Evolutionary conservation across 2,329 filamentous ascomycete genomes (phyloP), one percentile per base, ranked within the genome.

Genomic region (Cephalotrichum gorgonifer): DNA sequence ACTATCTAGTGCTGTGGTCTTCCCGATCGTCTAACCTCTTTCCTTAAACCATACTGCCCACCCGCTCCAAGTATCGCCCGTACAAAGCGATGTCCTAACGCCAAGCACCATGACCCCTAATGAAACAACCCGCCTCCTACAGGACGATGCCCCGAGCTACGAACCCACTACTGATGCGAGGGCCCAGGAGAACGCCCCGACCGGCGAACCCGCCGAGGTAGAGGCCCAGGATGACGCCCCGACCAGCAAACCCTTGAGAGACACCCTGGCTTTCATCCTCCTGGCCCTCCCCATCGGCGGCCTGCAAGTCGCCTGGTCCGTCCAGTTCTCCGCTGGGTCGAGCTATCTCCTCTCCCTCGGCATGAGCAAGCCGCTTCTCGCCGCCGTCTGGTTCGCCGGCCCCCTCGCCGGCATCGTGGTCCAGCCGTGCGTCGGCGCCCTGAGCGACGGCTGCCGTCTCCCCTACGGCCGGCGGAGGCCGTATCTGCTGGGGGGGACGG

Each of bases 281-380:
- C 70, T 97, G 64, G 95, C 91, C 6, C 73, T 96, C 53, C 83
- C 86, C 61, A 86, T 95, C 56, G 88, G 88, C 52, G 91, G 88
- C 23, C 72, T 97, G 53, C 91, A 97, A 68, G 86, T 97, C 56
- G 89, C 91, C 26, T 97, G 91, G 91, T 90, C 90, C 1, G 89
- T 95, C 39, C 91, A 97, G 65, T 74, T 95, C 39, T 95, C 89
- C 48, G 91, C 95, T 70, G 90, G 90, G 57, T 95, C 91, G 48
- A 86, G 87, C 6, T 93, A 86, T 60, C 70, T 93, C 38, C 70
- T 91, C 38, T 89, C 86, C 1, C 76, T 93, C 27, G 87, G 87
- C 11, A 75, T 93, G 65, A 88, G 82, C 74, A 90, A 91, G 69
- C 85, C 86, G 33, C 68, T 90, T 41, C 85, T 91, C 73, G 86